Evolutionary conservation across 441 rosid species (phyloP), one percentile per base, ranked within the genome.

Genomic region (Aquilaria agallochum): DNA sequence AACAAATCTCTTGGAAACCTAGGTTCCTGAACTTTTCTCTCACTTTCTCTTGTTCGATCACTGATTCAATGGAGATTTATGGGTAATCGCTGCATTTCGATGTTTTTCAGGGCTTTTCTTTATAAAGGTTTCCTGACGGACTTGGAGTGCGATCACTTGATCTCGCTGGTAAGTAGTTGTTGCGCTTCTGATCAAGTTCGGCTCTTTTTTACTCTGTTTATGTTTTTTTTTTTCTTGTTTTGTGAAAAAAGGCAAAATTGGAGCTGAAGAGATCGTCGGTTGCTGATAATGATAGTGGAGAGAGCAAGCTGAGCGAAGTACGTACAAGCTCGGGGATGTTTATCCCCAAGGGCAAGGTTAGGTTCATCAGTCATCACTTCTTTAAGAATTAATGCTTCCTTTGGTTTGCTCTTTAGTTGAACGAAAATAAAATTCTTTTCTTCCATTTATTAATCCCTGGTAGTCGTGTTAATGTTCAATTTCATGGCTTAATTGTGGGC

Each of bases 321-420:
- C 70, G 97, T 11, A 93, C 98, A 9, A 94, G 98, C 77, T 94
- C 98, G 7, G 97, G 97, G 55, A 94, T 86, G 83, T 94, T 94
- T 71, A 94, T 94, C 73, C 32, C 87, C 44, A 90, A 94, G 80
- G 93, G 64, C 64, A 88, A 90, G 95, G 98, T 93, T 63, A 48
- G 33, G 31, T 62, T 36, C 42, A 5, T 36, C 27, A 20, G 27
- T 20, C 42, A 36, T 36, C 2, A 36, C 42, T 36, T 36, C 42
- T 4, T 36, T 36, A 20, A 4, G 42, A 36, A 36, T 36, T 36
- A 34, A 3, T 34, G 7, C 7, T 36, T 36, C 42, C 5, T 36
- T 36, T 36, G 42, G 5, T 34, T 20, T 20, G 27, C 27, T 36
- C 42, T 36, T 36, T 36, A 36, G 7, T 36, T 36, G 5, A 8